Conservation (phyloP, 2,329 filamentous ascomycete species). For the Waltergamsia citrina region DNA sequence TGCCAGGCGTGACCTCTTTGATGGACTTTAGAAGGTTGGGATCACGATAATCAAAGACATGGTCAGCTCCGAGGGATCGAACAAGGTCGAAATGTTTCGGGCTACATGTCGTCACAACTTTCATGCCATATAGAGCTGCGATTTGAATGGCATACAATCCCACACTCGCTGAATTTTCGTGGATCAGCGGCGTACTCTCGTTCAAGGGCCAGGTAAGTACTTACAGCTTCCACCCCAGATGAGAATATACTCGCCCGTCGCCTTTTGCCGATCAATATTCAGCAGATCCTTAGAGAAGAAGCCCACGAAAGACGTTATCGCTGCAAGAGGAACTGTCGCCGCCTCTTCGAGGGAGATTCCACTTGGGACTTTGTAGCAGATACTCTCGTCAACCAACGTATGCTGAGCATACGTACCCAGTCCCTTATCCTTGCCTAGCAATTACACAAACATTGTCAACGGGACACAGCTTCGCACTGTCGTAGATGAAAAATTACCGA, state of each 20-base stretch:
- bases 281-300: conserved; percentile 27
- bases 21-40: conserved; percentile 23
- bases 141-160: conserved; percentile 25
- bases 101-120: conserved; percentile 24
- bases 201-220: conserved; percentile 4
- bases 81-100: conserved; percentile 19
- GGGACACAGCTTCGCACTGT: too few relatives aligned
- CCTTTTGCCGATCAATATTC: conserved; percentile 14
- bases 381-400: conserved; percentile 26
- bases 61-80: conserved; percentile 18
- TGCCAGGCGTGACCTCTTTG: conserved; percentile 15
- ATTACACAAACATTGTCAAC: too few relatives aligned
- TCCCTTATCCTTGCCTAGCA: too few relatives aligned
- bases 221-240: conserved; percentile 34
- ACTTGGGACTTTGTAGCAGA: conserved; percentile 26
- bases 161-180: conserved; percentile 23
- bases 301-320: conserved; percentile 25
- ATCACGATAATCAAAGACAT: conserved; percentile 30
- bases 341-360: conserved; percentile 18
- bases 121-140: conserved; percentile 18
- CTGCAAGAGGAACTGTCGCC: conserved; percentile 27
- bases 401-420: conserved; percentile 29
- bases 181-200: neutral
- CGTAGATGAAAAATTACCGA: too few relatives aligned
- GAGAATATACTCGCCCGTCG: conserved; percentile 15